Evolutionary conservation across 2,329 filamentous ascomycete species (phyloP), one percentile per base, ranked within the genome.

Genomic region (Cephalotrichum gorgonifer): DNA sequence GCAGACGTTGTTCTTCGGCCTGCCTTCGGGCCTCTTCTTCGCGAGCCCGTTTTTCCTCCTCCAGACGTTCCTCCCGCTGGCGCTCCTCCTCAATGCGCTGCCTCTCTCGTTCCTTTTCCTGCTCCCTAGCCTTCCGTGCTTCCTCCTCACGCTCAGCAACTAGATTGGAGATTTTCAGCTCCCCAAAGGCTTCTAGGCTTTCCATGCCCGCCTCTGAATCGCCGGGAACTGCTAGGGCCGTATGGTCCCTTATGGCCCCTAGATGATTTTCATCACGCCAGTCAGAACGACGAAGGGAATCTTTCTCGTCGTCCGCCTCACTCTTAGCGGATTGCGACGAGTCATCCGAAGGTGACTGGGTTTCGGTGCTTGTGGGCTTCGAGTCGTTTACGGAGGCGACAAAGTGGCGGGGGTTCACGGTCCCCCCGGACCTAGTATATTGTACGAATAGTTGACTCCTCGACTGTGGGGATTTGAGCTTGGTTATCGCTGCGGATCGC

Each of bases 91-190:
- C 43, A 38, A 45, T 23, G 12, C 43, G 9, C 15, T 30, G 28
- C 30, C 42, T 26, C 33, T 35, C 27, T 23, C 20, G 30, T 35
- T 48, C 38, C 25, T 48, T 26, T 27, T 48, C 43, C 7, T 27
- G 47, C 35, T 49, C 47, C 35, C 35, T 26, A 20, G n/a, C 39
- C 31, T 49, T 41, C 22, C 47, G 47, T 15, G 43, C 47, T n/a
- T 23, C 17, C 17, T 43, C 38, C 25, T 31, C 27, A 20, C 38
- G 39, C 15, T 49, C 39, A 2, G 47, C 8, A 26, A 42, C 31
- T 12, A 44, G 39, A 17, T 42, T 26, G 3, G 47, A 49, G 17
- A 49, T 43, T 26, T 38, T 35, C 28, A 49, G 27, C n/a, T 38
- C 47, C 26, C 17, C 39, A 14, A 49, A 43, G 12, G 23, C 41